These are phyloP conservation scores for Saccharomycopsis oosterbeekiorum DNA, from an alignment of 805 yeast genomes.

Conservation along the genomic window DNA sequence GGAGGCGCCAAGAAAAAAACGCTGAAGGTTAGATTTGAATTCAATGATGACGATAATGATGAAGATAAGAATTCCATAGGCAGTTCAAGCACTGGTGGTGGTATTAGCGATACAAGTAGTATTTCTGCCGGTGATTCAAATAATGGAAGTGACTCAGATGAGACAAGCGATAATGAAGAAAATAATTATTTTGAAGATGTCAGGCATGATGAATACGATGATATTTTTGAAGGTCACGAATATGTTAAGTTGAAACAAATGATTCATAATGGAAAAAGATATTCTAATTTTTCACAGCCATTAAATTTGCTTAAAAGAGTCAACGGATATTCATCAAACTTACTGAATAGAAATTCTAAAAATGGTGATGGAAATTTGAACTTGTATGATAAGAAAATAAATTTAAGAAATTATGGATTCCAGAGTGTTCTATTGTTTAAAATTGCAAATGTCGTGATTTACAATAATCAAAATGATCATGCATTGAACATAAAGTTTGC, in stretches of 20 bases:
- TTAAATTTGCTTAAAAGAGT: conserved; percentile 13
- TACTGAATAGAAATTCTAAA: conserved; percentile 12
- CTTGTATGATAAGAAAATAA: conserved; percentile 14
- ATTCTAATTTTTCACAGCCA: conserved; percentile 13
- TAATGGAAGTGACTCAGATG: not conserved
- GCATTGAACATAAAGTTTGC: conserved; percentile 15
- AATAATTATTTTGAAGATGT: not conserved
- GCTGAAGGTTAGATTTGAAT: conserved; percentile 14
- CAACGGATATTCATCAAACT: conserved; percentile 7
- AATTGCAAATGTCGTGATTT: conserved; percentile 16
- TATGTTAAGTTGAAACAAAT: conserved; percentile 9
- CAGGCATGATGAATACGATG: conserved; percentile 7
- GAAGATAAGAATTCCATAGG: not conserved
- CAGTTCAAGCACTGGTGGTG: not conserved
- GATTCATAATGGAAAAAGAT: conserved; percentile 8
- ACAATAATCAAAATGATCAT: conserved; percentile 16
- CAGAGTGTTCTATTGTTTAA: conserved; percentile 14
- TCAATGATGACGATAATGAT: not conserved
- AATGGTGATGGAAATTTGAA: conserved; percentile 12
- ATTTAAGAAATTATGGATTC: conserved; percentile 16
- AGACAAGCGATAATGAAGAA: not conserved
- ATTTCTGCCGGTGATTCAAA: not conserved
- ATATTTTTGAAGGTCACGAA: conserved; percentile 5
- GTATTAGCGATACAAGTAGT: not conserved
- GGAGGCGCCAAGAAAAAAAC: conserved; percentile 16